A percentile compares a stretch with the other conserved stretches of the same genome.
phyloP scores from a whole-genome alignment of 2,329 filamentous ascomycete genomes.

The Fusarium begoniae region DNA sequence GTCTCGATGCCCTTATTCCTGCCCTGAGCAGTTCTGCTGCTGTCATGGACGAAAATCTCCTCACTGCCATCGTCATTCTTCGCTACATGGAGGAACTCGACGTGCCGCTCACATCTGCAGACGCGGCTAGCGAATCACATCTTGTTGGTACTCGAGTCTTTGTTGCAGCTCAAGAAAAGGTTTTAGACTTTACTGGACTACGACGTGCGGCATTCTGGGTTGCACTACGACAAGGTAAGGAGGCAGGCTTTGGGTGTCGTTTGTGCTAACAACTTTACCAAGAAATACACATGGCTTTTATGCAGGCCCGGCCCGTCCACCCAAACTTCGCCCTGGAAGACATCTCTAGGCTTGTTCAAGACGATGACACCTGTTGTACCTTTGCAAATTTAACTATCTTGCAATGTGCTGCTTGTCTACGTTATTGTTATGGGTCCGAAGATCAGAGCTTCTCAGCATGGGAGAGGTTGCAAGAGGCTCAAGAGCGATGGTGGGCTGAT shows the following conservation, averaged over 20 bases:
- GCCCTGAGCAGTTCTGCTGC: slow-evolving; percentile 39
- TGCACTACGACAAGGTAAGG: slow-evolving; percentile 21
- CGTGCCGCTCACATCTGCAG: slow-evolving; percentile 29
- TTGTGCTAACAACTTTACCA: slow-evolving; percentile 5
- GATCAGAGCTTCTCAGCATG: slow-evolving; percentile 38
- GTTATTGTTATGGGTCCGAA: slow-evolving; percentile 43
- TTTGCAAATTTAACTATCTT: slow-evolving; percentile 43
- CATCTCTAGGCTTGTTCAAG: slow-evolving; percentile 32
- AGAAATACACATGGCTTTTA: slow-evolving; percentile 46
- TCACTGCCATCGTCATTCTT: slow-evolving; percentile 44
- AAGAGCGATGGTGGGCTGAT: slow-evolving; percentile 43
- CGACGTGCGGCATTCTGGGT: slow-evolving; percentile 44
- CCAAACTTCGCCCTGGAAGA: slow-evolving; percentile 40
- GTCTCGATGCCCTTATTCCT: slow-evolving; percentile 42
- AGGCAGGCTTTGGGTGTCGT: neutral
- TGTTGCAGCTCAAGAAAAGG: slow-evolving; percentile 42
- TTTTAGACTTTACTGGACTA: slow-evolving; percentile 42
- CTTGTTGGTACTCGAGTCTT: slow-evolving; percentile 44
- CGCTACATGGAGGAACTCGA: slow-evolving; percentile 45
- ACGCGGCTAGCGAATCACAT: slow-evolving; percentile 35
- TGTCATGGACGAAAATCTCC: slow-evolving; percentile 43
- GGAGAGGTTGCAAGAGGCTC: slow-evolving; percentile 34
- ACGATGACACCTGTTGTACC: slow-evolving; percentile 38
- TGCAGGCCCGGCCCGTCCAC: slow-evolving; percentile 43
- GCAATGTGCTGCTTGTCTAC: slow-evolving; percentile 42